These are phyloP conservation scores for Leccinum pachyderme DNA, from an alignment of 1,284 basidiomycete genomes.

Conservation along the genomic window DNA sequence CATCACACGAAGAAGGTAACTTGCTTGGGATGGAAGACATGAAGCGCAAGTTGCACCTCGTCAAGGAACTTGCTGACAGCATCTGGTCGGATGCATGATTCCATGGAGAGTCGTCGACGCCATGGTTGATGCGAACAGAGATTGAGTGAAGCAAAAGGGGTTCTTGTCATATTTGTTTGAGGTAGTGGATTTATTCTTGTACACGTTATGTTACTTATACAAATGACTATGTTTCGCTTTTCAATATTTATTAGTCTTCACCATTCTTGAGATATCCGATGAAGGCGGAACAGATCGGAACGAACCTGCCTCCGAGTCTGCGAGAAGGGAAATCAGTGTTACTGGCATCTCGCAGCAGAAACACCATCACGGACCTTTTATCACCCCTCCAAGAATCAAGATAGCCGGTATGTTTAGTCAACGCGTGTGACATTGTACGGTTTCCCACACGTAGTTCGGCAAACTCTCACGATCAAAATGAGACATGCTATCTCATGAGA, in stretches of 20 bases:
- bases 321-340: conserved; percentile 47
- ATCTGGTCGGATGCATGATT: not conserved
- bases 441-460: too few relatives aligned
- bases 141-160: not conserved
- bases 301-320: too few relatives aligned
- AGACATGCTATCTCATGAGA: too few relatives aligned
- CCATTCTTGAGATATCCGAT: too few relatives aligned
- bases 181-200: not conserved
- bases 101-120: not conserved
- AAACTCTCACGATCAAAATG: too few relatives aligned
- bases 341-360: conserved; percentile 26
- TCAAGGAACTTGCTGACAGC: not conserved
- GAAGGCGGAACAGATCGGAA: too few relatives aligned
- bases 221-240: too few relatives aligned
- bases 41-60: not conserved
- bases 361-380: conserved; percentile 36
- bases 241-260: too few relatives aligned
- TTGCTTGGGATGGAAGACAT: not conserved
- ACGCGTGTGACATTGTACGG: too few relatives aligned
- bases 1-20: not conserved
- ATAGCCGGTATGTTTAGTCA: too few relatives aligned
- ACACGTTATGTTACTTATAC: not conserved
- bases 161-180: not conserved
- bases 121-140: not conserved
- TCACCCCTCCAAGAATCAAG: too few relatives aligned